Conservation (phyloP, 2,329 filamentous ascomycete species). For the Colletotrichum tropicale region DNA sequence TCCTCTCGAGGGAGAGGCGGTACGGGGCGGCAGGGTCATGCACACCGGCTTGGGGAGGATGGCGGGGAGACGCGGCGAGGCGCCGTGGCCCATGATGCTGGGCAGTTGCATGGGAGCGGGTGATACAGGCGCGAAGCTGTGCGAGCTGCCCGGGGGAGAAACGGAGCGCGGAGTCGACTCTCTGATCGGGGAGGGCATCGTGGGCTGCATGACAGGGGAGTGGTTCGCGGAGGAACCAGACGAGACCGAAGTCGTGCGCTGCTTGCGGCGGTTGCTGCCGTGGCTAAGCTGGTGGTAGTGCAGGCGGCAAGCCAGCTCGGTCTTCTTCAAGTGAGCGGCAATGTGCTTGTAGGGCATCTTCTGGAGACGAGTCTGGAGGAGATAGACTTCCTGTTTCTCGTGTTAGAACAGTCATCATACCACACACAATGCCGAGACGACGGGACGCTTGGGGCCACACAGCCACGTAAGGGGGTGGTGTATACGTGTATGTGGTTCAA, state of each 20-base stretch:
- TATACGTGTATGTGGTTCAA: background rate
- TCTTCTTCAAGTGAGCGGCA: constrained; percentile 84
- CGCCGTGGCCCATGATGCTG: constrained; percentile 54
- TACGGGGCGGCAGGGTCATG: constrained; percentile 47
- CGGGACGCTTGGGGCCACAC: background rate
- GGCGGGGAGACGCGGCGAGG: constrained; percentile 58
- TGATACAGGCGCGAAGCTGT: constrained; percentile 49
- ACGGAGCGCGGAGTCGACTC: constrained; percentile 52
- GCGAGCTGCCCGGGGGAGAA: constrained; percentile 50
- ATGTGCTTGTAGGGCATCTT: constrained; percentile 95
- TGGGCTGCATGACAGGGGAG: constrained; percentile 53
- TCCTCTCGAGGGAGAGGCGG: constrained; percentile 38
- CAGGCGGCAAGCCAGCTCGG: constrained; percentile 83
- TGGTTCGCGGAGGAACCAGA: constrained; percentile 64
- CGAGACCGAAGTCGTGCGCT: constrained; percentile 70
- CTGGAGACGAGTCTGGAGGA: constrained; percentile 81
- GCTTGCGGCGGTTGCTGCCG: constrained; percentile 78
- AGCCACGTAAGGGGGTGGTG: background rate
- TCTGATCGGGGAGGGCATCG: constrained; percentile 55
- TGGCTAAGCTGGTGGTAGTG: constrained; percentile 88
- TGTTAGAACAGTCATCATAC: background rate
- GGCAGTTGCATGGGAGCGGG: constrained; percentile 55
- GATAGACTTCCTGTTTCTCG: constrained; percentile 72
- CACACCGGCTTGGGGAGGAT: constrained; percentile 70
- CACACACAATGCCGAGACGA: background rate